Conservation (phyloP, 345 rosid species). For the Dipteronia sinensis region DNA sequence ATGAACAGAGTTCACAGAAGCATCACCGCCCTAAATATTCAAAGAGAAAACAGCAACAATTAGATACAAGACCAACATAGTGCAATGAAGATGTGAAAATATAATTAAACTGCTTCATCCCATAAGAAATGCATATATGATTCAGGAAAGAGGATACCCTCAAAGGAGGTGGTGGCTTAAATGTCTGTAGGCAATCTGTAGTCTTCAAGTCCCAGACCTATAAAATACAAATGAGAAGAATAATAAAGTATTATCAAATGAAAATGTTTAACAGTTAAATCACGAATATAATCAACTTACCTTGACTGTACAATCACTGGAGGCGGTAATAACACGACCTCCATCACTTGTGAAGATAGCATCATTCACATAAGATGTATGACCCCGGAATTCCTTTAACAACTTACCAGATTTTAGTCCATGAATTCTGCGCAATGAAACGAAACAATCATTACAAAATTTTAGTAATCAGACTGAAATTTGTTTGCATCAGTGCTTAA, state of each 20-base stretch:
- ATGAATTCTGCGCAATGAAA: conserved; percentile 64
- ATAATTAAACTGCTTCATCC: background rate
- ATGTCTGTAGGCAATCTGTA: conserved; percentile 93
- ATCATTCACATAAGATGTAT: conserved; percentile 82
- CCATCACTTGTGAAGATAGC: conserved; percentile 95
- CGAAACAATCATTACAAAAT: background rate
- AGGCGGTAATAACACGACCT: conserved; percentile 82
- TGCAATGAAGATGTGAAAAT: conserved; percentile 12
- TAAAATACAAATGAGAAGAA: conserved; percentile 4
- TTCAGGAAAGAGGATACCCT: conserved; percentile 52
- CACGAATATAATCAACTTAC: conserved; percentile 29
- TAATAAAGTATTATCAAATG: background rate
- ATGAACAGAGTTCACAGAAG: conserved; percentile 97
- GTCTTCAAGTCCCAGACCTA: conserved; percentile 98
- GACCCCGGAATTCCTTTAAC: conserved; percentile 96
- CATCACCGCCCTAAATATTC: conserved; percentile 81
- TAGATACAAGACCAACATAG: conserved; percentile 13
- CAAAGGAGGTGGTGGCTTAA: conserved; percentile 91
- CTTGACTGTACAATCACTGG: conserved; percentile 92
- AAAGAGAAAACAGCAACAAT: conserved; percentile 28
- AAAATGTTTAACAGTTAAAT: background rate
- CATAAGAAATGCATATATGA: conserved; percentile 8
- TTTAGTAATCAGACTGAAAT: background rate
- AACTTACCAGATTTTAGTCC: conserved; percentile 95
- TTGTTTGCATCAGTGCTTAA: background rate